Evolutionary conservation across 2,329 filamentous ascomycete genomes (phyloP).

Genomic region (Trichophyton benhamiae): DNA sequence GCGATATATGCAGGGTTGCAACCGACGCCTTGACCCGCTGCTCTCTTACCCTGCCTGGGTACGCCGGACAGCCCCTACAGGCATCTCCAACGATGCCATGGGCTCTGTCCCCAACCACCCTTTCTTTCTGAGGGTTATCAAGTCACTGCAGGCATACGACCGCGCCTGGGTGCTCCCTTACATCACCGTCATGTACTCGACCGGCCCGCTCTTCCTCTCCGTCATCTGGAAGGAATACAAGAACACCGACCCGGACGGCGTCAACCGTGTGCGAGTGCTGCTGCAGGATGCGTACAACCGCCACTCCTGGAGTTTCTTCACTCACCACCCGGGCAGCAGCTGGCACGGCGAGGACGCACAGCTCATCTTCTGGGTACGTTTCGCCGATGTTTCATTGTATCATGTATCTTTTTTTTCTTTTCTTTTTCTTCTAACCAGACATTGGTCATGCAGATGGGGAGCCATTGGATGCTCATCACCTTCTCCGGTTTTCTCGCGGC

Average conservation of each 20-base stretch:
- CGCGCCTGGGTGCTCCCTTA: conserved; percentile 58
- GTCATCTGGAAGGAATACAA: conserved; percentile 66
- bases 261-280: conserved; percentile 51
- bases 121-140: conserved; percentile 59
- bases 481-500: conserved; percentile 40
- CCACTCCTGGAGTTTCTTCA: conserved; percentile 60
- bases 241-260: conserved; percentile 29
- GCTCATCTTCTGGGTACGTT: conserved; percentile 50
- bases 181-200: conserved; percentile 68
- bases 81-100: conserved; percentile 74
- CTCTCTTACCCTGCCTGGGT: conserved; percentile 59
- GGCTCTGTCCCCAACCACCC: conserved; percentile 59
- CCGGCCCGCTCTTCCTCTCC: conserved; percentile 63
- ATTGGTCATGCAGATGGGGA: conserved; percentile 35
- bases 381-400: neutral
- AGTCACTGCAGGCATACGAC: conserved; percentile 55
- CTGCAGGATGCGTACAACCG: conserved; percentile 60
- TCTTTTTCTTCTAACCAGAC: neutral
- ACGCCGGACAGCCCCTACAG: conserved; percentile 59
- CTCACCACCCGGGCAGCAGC: conserved; percentile 50
- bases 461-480: conserved; percentile 45
- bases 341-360: conserved; percentile 54
- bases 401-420: neutral
- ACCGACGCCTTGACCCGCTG: conserved; percentile 54
- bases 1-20: conserved; percentile 45